A percentile compares a stretch with the other conserved stretches of the same genome.
Evolutionary conservation across 164 flowering plant species (phyloP).

Genomic region (Chimonanthus salicifolius): DNA sequence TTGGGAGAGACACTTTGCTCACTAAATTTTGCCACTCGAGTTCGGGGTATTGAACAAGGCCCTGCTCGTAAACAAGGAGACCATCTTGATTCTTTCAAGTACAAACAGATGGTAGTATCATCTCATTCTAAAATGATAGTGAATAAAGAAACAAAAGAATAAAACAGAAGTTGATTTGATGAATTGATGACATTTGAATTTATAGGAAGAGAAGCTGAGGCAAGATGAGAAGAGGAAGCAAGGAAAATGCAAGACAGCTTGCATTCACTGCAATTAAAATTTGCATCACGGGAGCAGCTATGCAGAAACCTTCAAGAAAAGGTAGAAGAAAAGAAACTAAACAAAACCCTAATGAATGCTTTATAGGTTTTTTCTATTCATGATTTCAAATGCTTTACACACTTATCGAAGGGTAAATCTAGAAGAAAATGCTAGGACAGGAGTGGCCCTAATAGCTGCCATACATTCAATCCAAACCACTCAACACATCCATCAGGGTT

Average conservation of each 20-base stretch:
- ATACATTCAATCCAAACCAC: too few species aligned
- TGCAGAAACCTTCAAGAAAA: conserved; percentile 79
- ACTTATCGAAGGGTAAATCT: too few species aligned
- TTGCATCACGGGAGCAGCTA: conserved; percentile 66
- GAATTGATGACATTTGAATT: conserved; percentile 1
- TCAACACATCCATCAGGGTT: too few species aligned
- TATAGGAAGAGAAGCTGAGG: conserved; percentile 78
- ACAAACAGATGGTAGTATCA: conserved; percentile 70
- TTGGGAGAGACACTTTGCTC: conserved; percentile 86
- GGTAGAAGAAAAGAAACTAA: conserved; percentile 28
- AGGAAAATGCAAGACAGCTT: conserved; percentile 69
- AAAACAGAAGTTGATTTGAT: too few species aligned
- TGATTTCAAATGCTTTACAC: too few species aligned
- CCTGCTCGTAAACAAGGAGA: conserved; percentile 87
- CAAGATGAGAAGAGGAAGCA: conserved; percentile 85
- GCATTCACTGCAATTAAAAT: conserved; percentile 67
- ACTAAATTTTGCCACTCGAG: conserved; percentile 80
- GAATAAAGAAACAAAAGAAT: neutral
- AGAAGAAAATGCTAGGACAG: too few species aligned
- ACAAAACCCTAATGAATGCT: too few species aligned
- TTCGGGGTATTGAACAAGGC: conserved; percentile 74
- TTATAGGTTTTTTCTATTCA: too few species aligned
- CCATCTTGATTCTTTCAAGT: conserved; percentile 54
- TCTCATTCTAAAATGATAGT: neutral
- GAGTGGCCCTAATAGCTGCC: too few species aligned